These are phyloP conservation scores for Clitopilus passeckerianus DNA, from an alignment of 768 basidiomycete species.

Conservation along the genomic window DNA sequence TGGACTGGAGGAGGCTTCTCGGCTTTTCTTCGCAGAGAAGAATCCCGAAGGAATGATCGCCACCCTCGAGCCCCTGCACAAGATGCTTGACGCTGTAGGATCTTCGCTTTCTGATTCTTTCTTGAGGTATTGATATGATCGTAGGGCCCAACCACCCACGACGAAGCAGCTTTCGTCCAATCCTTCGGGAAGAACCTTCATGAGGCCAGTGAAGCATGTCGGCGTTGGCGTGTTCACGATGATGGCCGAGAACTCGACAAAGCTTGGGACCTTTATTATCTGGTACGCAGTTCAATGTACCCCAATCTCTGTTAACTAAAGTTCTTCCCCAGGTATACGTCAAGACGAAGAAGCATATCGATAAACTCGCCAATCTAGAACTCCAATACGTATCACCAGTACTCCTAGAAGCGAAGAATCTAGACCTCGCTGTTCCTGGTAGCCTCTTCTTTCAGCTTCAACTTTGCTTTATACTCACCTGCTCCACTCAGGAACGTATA, in stretches of 20 bases:
- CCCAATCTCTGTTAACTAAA: background rate
- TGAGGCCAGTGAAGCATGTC: constrained; percentile 86
- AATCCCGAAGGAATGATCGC: constrained; percentile 96
- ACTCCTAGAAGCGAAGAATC: constrained; percentile 76
- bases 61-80: constrained; percentile 83
- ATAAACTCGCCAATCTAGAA: constrained; percentile 82
- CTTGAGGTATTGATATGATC: background rate
- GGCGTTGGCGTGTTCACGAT: constrained; percentile 75
- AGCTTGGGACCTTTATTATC: constrained; percentile 98
- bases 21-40: constrained; percentile 91
- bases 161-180: constrained; percentile 91
- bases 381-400: constrained; percentile 94
- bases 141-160: constrained; percentile 85
- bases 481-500: constrained; percentile 67
- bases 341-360: constrained; percentile 88
- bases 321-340: constrained; percentile 70
- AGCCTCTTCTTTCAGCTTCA: constrained; percentile 10
- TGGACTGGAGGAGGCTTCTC: constrained; percentile 91
- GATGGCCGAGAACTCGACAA: constrained; percentile 86
- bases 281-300: constrained; percentile 38
- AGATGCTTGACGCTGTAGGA: constrained; percentile 76
- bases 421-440: constrained; percentile 93
- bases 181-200: constrained; percentile 85
- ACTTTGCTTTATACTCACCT: background rate
- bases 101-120: background rate